Evolutionary conservation across 805 yeast genomes (phyloP).

Genomic region (Yarrowia sp.): DNA sequence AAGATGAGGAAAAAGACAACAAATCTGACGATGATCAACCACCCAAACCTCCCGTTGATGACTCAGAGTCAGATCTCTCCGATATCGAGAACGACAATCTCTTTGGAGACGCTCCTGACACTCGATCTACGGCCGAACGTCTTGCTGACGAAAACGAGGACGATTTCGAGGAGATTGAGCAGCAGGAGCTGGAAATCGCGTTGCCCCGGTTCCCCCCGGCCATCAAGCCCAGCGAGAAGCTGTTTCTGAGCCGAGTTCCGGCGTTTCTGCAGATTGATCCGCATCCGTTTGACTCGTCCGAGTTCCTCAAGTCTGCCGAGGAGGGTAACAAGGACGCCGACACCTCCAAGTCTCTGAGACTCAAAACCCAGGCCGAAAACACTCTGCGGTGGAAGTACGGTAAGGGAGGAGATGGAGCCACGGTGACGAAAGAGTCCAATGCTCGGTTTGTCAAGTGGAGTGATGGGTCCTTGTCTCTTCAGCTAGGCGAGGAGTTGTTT

Average conservation of each 20-base stretch:
- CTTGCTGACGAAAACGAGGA: slow-evolving; percentile 42
- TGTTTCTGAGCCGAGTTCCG: slow-evolving; percentile 71
- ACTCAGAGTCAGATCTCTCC: slow-evolving; percentile 21
- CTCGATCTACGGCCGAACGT: slow-evolving; percentile 33
- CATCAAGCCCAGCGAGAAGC: slow-evolving; percentile 47
- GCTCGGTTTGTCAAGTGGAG: slow-evolving; percentile 93
- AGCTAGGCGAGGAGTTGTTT: slow-evolving; percentile 85
- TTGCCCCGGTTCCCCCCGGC: slow-evolving; percentile 49
- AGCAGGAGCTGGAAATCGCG: slow-evolving; percentile 48
- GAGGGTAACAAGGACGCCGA: slow-evolving; percentile 50
- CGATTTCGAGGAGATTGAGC: slow-evolving; percentile 44
- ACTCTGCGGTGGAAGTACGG: slow-evolving; percentile 95
- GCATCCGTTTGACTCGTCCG: slow-evolving; percentile 81
- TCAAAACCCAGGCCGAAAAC: slow-evolving; percentile 72
- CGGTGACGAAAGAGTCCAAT: slow-evolving; percentile 80
- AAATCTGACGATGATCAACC: too few relatives aligned
- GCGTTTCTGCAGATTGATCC: slow-evolving; percentile 84
- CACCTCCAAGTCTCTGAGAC: slow-evolving; percentile 49
- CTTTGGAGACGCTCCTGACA: slow-evolving; percentile 39
- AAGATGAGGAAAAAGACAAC: not conserved
- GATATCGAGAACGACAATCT: slow-evolving; percentile 34
- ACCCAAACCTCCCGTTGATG: not conserved
- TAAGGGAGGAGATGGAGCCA: slow-evolving; percentile 64
- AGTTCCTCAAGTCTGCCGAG: slow-evolving; percentile 60
- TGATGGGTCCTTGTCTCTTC: slow-evolving; percentile 86